Evolutionary conservation across 1,284 basidiomycete genomes (phyloP).

Genomic region (Leccinum pallidistipes): DNA sequence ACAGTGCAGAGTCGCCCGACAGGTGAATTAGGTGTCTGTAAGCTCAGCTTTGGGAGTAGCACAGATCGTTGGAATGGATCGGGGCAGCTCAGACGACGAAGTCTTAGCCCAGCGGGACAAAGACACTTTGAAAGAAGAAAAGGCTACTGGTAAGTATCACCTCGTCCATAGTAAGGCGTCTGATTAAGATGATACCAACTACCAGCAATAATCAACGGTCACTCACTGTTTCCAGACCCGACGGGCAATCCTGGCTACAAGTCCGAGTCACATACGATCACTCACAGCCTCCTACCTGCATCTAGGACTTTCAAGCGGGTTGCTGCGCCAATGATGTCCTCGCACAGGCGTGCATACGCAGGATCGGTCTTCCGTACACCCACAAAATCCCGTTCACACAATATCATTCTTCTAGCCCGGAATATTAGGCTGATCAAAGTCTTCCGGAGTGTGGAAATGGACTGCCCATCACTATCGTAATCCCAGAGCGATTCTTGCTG

Average conservation of each 20-base stretch:
- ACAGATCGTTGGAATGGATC: slow-evolving; percentile 32
- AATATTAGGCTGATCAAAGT: too few species aligned
- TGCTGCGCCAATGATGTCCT: background rate
- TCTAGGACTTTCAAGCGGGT: slow-evolving; percentile 5
- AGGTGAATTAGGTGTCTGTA: slow-evolving; percentile 54
- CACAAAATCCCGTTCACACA: slow-evolving; percentile 18
- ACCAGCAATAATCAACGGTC: background rate
- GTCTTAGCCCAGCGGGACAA: slow-evolving; percentile 34
- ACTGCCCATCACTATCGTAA: too few species aligned
- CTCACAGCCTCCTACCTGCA: background rate
- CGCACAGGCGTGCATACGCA: slow-evolving; percentile 16
- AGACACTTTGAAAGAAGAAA: slow-evolving; percentile 9
- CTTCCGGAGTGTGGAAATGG: too few species aligned
- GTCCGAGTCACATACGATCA: background rate
- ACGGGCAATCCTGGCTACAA: background rate
- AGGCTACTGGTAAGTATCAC: slow-evolving; percentile 14
- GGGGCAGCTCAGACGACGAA: slow-evolving; percentile 35
- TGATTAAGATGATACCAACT: background rate
- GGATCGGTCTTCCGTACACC: slow-evolving; percentile 24
- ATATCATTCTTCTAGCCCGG: too few species aligned
- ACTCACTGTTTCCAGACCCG: background rate
- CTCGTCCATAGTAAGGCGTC: slow-evolving; percentile 2
- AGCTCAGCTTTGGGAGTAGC: slow-evolving; percentile 49
- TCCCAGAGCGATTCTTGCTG: too few species aligned
- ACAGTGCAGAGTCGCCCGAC: slow-evolving; percentile 28